Evolutionary conservation across 1,284 basidiomycete species (phyloP), one percentile per base, ranked within the genome.

Genomic region (Ustilago xerochloae): DNA sequence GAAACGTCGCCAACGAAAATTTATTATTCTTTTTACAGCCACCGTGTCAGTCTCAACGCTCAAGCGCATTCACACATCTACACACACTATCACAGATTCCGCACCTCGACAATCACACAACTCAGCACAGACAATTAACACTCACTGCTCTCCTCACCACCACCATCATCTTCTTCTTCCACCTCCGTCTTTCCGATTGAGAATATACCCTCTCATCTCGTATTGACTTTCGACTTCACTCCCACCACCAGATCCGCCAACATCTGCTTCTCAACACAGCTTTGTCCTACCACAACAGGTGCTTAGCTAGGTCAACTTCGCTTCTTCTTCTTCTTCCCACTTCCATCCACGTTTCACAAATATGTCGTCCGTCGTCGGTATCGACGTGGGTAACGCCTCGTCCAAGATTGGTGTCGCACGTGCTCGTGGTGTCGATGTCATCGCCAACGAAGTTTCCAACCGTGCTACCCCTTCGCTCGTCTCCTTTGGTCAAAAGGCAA

Each of bases 401-500:
- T 68, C 65, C 72, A 81, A 81, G 74, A 83, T 84, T 54, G 82
- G 82, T 50, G 78, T 81, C 32, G 81, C 82, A 38, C 78, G 82
- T 57, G 75, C 80, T 55, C 76, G 82, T 54, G 81, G 81, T 63
- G 77, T 82, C 61, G 82, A 83, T 66, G 74, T 82, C 63, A 78
- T 83, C 43, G 63, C 80, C 39, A 83, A 83, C 66, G 81, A 82
- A 64, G 82, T 82, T 51, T 81, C 80, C 64, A 83, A 83, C 75
- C 80, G 82, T 46, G 74, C 73, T 46, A 83, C 82, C 15, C 81
- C 81, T 39, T 83, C 82, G 18, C 78, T 84, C 45, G 78, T 84
- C 75, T 84, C 82, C 15, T 84, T 84, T 39, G 80, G 81, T 28
- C 75, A 76, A 33, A 84, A 84, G 78, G 72, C 77, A 46, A 75